Evolutionary conservation across 2,329 filamentous ascomycete genomes (phyloP).

Genomic region (Pseudocercospora fijiensis): DNA sequence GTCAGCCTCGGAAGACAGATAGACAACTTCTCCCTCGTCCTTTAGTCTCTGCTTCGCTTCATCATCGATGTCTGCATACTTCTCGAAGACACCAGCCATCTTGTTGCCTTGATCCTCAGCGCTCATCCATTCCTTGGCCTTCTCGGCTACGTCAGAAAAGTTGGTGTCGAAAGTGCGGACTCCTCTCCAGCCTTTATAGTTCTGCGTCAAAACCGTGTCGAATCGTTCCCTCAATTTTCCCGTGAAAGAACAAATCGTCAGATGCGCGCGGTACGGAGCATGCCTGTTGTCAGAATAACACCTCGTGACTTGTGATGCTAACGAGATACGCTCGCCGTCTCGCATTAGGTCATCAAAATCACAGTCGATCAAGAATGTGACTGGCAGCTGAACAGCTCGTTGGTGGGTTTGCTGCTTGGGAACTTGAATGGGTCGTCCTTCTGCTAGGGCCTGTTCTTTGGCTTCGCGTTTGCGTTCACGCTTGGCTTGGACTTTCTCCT

Average conservation of each 20-base stretch:
- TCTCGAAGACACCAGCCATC: slow-evolving; percentile 29
- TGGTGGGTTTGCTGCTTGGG: slow-evolving; percentile 14
- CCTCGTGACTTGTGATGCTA: slow-evolving; percentile 79
- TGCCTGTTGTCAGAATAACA: slow-evolving; percentile 85
- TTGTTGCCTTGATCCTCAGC: slow-evolving; percentile 42
- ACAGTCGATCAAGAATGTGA: slow-evolving; percentile 85
- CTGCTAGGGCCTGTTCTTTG: slow-evolving; percentile 28
- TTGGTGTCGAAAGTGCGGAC: slow-evolving; percentile 71
- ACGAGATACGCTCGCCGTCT: slow-evolving; percentile 78
- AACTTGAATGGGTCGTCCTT: slow-evolving; percentile 16
- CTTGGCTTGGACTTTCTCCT: slow-evolving; percentile 56
- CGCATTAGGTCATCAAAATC: slow-evolving; percentile 88
- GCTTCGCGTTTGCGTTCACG: slow-evolving; percentile 50
- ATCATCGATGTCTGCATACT: slow-evolving; percentile 26
- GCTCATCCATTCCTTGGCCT: slow-evolving; percentile 68
- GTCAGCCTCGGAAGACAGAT: slow-evolving; percentile 88
- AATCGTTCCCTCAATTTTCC: slow-evolving; percentile 74
- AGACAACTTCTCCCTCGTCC: slow-evolving; percentile 64
- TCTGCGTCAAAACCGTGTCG: slow-evolving; percentile 68
- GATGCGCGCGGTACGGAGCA: slow-evolving; percentile 64
- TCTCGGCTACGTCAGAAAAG: slow-evolving; percentile 66
- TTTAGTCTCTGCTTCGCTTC: slow-evolving; percentile 26
- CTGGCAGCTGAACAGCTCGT: slow-evolving; percentile 58
- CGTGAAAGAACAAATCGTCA: slow-evolving; percentile 76
- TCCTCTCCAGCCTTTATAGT: slow-evolving; percentile 77